Percentiles rank a stretch among this genome's conserved stretches.
Conservation (phyloP, 306 rosid genomes). For the Quercus agrifolia region DNA sequence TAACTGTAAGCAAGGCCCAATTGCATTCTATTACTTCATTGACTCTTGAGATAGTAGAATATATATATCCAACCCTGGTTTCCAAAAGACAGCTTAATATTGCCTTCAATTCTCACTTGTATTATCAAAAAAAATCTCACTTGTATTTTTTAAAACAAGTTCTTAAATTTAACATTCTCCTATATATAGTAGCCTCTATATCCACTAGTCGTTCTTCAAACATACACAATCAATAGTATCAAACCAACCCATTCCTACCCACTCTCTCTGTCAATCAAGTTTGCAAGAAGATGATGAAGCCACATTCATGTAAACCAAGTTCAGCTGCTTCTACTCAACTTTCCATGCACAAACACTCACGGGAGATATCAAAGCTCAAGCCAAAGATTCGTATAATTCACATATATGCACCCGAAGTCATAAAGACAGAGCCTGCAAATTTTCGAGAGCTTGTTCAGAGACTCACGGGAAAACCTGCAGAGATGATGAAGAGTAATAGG, state of each 20-base stretch:
- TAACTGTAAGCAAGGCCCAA: constrained; percentile 14
- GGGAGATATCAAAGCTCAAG: constrained; percentile 35
- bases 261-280: neutral
- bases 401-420: constrained; percentile 45
- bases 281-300: constrained; percentile 34
- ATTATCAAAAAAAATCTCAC: neutral
- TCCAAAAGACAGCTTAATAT: constrained; percentile 19
- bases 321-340: constrained; percentile 31
- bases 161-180: neutral
- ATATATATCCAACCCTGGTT: constrained; percentile 22
- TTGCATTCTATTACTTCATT: constrained; percentile 26
- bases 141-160: constrained; percentile 9
- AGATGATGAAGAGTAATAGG: constrained; percentile 1
- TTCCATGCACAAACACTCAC: constrained; percentile 33
- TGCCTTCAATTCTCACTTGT: constrained; percentile 12
- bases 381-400: constrained; percentile 48
- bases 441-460: constrained; percentile 57
- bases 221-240: constrained; percentile 18
- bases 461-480: constrained; percentile 46
- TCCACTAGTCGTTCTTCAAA: neutral
- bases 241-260: neutral
- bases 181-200: constrained; percentile 1
- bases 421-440: constrained; percentile 49
- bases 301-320: constrained; percentile 17
- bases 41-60: constrained; percentile 17